Evolutionary conservation across 371 early-diverging fungal genomes (phyloP).

Genomic region (Mortierella sp.): DNA sequence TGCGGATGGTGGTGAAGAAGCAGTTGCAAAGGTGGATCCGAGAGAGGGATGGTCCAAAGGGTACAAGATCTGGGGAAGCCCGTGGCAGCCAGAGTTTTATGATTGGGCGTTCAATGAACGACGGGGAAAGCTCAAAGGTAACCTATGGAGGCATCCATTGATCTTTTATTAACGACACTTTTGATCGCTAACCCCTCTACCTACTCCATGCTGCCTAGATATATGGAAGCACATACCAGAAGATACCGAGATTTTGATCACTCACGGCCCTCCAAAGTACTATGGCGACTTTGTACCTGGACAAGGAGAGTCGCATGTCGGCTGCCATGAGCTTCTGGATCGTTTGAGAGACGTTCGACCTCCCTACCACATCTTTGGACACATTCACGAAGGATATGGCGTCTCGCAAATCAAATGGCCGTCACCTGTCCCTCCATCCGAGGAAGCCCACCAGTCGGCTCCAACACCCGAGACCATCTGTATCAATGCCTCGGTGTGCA

Average conservation of each 20-base stretch:
- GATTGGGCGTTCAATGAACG: conserved; percentile 63
- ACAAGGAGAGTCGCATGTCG: conserved; percentile 21
- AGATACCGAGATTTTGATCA: conserved; percentile 62
- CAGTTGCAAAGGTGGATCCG: conserved; percentile 5
- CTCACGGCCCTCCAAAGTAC: conserved; percentile 63
- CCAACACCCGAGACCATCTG: conserved; percentile 39
- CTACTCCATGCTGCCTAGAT: conserved; percentile 15
- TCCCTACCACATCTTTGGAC: conserved; percentile 61
- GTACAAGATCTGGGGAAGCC: conserved; percentile 59
- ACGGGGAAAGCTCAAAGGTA: conserved; percentile 39
- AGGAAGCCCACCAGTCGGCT: neutral
- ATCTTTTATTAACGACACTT: neutral
- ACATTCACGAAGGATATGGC: conserved; percentile 67
- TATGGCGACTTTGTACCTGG: conserved; percentile 51
- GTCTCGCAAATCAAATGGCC: conserved; percentile 33
- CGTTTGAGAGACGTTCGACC: conserved; percentile 59
- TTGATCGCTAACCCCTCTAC: neutral
- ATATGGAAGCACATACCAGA: conserved; percentile 60
- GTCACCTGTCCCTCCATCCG: neutral
- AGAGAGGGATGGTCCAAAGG: conserved; percentile 35
- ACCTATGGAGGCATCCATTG: neutral
- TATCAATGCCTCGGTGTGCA: conserved; percentile 63
- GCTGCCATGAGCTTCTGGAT: conserved; percentile 56
- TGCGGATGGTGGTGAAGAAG: conserved; percentile 1
- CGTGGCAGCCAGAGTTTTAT: conserved; percentile 62